These are phyloP conservation scores for Lipomyces japonicus DNA, from an alignment of 805 yeast species.

Conservation along the genomic window DNA sequence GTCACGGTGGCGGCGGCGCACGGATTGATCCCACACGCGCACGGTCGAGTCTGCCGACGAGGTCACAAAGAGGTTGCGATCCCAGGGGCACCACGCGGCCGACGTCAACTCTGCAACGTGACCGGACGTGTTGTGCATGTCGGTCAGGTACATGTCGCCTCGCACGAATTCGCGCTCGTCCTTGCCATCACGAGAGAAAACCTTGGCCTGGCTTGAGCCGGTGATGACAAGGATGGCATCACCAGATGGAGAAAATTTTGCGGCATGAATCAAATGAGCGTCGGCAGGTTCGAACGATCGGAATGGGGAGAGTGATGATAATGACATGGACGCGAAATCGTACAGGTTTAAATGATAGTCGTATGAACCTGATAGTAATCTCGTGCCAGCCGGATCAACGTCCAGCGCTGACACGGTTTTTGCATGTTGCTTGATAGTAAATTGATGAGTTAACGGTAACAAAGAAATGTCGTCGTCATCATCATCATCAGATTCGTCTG, in stretches of 20 bases:
- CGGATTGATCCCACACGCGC: slow-evolving; percentile 38
- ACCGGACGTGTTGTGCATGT: slow-evolving; percentile 39
- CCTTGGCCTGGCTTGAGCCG: slow-evolving; percentile 30
- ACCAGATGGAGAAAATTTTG: slow-evolving; percentile 28
- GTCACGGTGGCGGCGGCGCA: slow-evolving; percentile 29
- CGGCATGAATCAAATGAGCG: slow-evolving; percentile 30
- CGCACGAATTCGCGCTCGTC: slow-evolving; percentile 31
- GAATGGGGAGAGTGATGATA: slow-evolving; percentile 30
- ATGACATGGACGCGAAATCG: slow-evolving; percentile 39
- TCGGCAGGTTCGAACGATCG: slow-evolving; percentile 32
- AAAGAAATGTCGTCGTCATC: slow-evolving; percentile 35
- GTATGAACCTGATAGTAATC: slow-evolving; percentile 34
- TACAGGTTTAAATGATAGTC: slow-evolving; percentile 35
- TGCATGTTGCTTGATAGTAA: slow-evolving; percentile 29
- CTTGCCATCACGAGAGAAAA: slow-evolving; percentile 33
- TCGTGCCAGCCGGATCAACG: slow-evolving; percentile 33
- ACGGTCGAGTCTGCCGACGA: slow-evolving; percentile 37
- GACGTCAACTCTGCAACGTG: slow-evolving; percentile 36
- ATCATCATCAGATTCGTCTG: slow-evolving; percentile 29
- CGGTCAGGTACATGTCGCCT: slow-evolving; percentile 40
- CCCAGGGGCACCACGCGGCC: slow-evolving; percentile 35
- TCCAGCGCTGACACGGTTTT: slow-evolving; percentile 31
- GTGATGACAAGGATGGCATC: slow-evolving; percentile 31
- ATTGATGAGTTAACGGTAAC: slow-evolving; percentile 41
- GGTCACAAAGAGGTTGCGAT: slow-evolving; percentile 33